Evolutionary conservation across 768 basidiomycete species (phyloP), one percentile per base, ranked within the genome.

Genomic region (Guyanaporus albipodus): DNA sequence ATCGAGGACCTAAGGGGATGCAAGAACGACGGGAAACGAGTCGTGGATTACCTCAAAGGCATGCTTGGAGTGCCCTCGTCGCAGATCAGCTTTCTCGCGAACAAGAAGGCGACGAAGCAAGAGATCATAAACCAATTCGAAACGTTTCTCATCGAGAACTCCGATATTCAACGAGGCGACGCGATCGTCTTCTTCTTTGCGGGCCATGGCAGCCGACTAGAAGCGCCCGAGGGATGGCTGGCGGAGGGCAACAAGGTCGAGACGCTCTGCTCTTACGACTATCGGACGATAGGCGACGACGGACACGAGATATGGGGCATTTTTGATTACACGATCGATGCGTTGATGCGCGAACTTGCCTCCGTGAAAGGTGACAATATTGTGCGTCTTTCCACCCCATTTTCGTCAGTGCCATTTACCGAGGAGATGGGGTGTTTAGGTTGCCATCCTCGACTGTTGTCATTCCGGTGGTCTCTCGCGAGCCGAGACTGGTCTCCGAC

Each of bases 371-470:
- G 57, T 7, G 41, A 59, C 21, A 59, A 59, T 29, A 46, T 59
- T 5, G 57, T 56, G 38, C 12, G 54, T 42, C 5, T 9, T 2
- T n/a, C 31, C 17, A 7, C 6, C 14, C 18, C 23, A 10, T 17
- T 31, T 12, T 6, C 2, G 6, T 28, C 6, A 1, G 3, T n/a
- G n/a, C 4, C 18, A 5, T 23, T 42, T 10, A n/a, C 12, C 9
- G 2, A 42, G 8, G 4, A n/a, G n/a, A 8, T 24, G 14, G 0
- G 12, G 10, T 21, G 32, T 32, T 15, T 31, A 59, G 57, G 36
- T 59, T 18, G 48, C 27, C 15, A 22, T 59, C 12, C 50, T 59
- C 21, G 57, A 59, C 31, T 59, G 57, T 11, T 59, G 57, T 33
- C 48, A 53, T 42, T 56, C 58, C 1, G 58, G 58, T 4, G 58